Evolutionary conservation across 1,139 yeast genomes (phyloP).

Genomic region (Yamadazyma dendronema): DNA sequence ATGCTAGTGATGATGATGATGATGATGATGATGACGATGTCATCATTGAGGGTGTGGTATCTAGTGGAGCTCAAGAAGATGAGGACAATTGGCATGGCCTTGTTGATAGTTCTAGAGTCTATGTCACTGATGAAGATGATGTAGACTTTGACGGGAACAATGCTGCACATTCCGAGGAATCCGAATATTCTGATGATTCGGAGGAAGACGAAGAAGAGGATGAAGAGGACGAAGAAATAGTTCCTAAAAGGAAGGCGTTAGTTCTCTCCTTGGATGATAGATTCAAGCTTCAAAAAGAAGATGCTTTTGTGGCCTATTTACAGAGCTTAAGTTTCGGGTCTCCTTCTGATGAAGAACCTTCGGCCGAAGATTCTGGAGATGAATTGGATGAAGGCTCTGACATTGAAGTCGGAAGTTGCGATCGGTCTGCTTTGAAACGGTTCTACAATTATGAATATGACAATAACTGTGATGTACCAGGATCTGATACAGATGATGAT

Average conservation of each 20-base stretch:
- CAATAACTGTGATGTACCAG: too few species aligned
- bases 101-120: neutral
- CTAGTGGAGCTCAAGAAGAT: neutral
- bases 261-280: conserved; percentile 2
- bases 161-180: neutral
- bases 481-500: conserved; percentile 7
- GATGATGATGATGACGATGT: conserved; percentile 2
- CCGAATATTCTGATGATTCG: neutral
- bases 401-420: neutral
- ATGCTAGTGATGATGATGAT: neutral
- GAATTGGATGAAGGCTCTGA: neutral
- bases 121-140: conserved; percentile 1
- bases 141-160: neutral
- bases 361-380: neutral
- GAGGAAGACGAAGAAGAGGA: conserved; percentile 1
- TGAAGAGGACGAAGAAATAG: neutral
- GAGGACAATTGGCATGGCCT: neutral
- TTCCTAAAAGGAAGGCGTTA: neutral
- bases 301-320: conserved; percentile 6
- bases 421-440: neutral
- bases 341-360: neutral
- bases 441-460: conserved; percentile 5
- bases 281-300: conserved; percentile 4
- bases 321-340: neutral
- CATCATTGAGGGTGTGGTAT: conserved; percentile 2